Percentiles rank a stretch among this genome's conserved stretches.
These are phyloP conservation scores for Uronychia binucleata DNA, from an alignment of 73 alveolate species.

Conservation along the genomic window DNA sequence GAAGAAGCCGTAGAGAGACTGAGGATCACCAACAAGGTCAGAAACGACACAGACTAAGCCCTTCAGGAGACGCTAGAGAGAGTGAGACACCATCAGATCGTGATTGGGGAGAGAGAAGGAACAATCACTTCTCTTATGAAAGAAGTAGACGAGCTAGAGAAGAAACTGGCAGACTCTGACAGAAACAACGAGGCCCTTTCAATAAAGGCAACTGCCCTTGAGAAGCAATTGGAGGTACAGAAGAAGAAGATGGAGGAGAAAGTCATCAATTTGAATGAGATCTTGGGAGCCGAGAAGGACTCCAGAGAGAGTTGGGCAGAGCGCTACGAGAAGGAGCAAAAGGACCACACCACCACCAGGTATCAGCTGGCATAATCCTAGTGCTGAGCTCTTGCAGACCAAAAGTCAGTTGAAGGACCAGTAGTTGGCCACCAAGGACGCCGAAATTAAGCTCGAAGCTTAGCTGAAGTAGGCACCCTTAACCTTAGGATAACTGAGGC, in stretches of 20 bases:
- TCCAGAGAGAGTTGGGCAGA: constrained; percentile 59
- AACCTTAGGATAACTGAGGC: background rate
- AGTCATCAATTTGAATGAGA: constrained; percentile 45
- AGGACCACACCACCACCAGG: constrained; percentile 41
- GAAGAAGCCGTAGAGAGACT: constrained; percentile 50
- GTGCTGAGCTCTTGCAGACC: constrained; percentile 22
- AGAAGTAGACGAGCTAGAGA: constrained; percentile 47
- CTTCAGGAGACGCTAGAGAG: constrained; percentile 37
- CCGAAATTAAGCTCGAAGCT: constrained; percentile 34
- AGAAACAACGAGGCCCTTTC: constrained; percentile 33
- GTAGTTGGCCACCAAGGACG: constrained; percentile 24
- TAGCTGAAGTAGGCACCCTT: background rate
- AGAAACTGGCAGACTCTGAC: constrained; percentile 28
- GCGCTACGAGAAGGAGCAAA: constrained; percentile 57
- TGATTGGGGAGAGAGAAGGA: constrained; percentile 35
- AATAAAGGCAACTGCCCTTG: constrained; percentile 39
- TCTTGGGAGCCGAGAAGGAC: constrained; percentile 47
- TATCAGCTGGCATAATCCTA: background rate
- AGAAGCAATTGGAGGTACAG: constrained; percentile 41
- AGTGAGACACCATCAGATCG: background rate
- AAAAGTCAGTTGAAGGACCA: constrained; percentile 34
- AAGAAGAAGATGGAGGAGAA: constrained; percentile 56
- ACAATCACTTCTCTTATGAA: constrained; percentile 1
- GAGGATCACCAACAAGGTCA: constrained; percentile 44
- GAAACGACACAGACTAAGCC: constrained; percentile 54